These are phyloP conservation scores for Russula earlei DNA, from an alignment of 768 basidiomycete species.

Conservation along the genomic window DNA sequence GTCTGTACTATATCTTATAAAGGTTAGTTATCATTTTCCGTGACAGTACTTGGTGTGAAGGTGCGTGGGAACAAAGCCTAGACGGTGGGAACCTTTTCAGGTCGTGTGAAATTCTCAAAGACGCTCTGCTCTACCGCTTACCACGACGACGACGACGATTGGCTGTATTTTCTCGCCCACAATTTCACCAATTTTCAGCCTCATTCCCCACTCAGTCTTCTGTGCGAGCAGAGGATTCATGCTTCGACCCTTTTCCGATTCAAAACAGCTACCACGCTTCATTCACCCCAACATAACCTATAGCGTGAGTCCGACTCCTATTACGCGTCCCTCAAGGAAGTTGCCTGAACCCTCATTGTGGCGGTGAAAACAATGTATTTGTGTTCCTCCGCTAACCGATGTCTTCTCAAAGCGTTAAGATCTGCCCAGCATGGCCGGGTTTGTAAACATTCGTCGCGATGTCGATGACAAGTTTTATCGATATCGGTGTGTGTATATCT, in stretches of 20 bases:
- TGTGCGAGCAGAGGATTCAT: conserved; percentile 80
- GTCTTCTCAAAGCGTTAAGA: conserved; percentile 45
- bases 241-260: conserved; percentile 82
- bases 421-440: conserved; percentile 75
- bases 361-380: too few relatives aligned
- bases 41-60: too few relatives aligned
- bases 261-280: conserved; percentile 53
- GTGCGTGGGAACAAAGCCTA: too few relatives aligned
- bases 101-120: too few relatives aligned
- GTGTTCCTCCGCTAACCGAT: not conserved
- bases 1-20: too few relatives aligned
- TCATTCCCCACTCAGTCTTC: conserved; percentile 40
- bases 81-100: too few relatives aligned
- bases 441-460: conserved; percentile 91
- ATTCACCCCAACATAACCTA: conserved; percentile 28
- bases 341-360: too few relatives aligned
- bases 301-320: conserved; percentile 37
- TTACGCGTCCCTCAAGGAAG: conserved; percentile 26
- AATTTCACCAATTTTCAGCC: conserved; percentile 51
- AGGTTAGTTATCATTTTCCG: too few relatives aligned
- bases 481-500: conserved; percentile 52
- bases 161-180: conserved; percentile 35
- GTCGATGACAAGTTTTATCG: conserved; percentile 97
- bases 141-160: too few relatives aligned
- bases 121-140: too few relatives aligned